A percentile compares a stretch with the other conserved stretches of the same genome.
These are phyloP conservation scores for Triticum timopheevii DNA, from an alignment of 176 grass and related monocot genomes.

Conservation along the genomic window DNA sequence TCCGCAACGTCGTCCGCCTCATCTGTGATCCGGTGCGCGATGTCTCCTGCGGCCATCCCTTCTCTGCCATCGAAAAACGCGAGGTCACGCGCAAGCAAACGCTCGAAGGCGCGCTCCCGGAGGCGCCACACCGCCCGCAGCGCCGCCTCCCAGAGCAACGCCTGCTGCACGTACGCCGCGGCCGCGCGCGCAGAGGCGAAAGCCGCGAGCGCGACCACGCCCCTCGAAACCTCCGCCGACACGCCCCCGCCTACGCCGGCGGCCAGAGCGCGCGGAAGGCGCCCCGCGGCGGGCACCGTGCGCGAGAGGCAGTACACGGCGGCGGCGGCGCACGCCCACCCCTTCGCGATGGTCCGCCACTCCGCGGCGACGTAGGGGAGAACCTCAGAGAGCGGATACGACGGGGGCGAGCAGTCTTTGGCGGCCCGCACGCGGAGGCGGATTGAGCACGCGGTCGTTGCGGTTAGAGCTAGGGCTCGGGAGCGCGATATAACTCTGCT, in stretches of 20 bases:
- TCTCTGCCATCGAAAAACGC: conserved; percentile 65
- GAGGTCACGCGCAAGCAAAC: conserved; percentile 56
- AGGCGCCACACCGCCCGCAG: conserved; percentile 41
- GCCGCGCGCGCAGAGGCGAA: conserved; percentile 40
- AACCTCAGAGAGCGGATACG: conserved; percentile 26
- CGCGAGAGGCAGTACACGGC: conserved; percentile 63
- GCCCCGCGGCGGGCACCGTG: conserved; percentile 57
- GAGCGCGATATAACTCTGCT: background rate
- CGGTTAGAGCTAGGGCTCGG: background rate
- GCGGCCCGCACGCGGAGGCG: conserved; percentile 9
- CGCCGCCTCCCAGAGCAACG: conserved; percentile 70
- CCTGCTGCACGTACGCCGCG: conserved; percentile 57
- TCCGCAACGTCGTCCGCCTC: conserved; percentile 77
- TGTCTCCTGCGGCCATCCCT: conserved; percentile 50
- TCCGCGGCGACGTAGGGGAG: conserved; percentile 50
- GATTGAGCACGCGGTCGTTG: conserved; percentile 11
- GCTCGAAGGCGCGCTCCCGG: conserved; percentile 63
- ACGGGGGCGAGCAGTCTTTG: background rate
- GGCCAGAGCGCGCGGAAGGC: conserved; percentile 43
- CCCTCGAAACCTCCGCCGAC: conserved; percentile 3
- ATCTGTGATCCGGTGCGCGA: conserved; percentile 61
- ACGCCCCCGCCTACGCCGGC: background rate
- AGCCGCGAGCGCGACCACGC: conserved; percentile 29
- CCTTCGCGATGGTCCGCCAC: conserved; percentile 58
- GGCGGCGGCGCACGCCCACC: conserved; percentile 60